Base-by-base conservation (phyloP, 2,329 filamentous ascomycete genomes). In the Beauveria sp. region DNA sequence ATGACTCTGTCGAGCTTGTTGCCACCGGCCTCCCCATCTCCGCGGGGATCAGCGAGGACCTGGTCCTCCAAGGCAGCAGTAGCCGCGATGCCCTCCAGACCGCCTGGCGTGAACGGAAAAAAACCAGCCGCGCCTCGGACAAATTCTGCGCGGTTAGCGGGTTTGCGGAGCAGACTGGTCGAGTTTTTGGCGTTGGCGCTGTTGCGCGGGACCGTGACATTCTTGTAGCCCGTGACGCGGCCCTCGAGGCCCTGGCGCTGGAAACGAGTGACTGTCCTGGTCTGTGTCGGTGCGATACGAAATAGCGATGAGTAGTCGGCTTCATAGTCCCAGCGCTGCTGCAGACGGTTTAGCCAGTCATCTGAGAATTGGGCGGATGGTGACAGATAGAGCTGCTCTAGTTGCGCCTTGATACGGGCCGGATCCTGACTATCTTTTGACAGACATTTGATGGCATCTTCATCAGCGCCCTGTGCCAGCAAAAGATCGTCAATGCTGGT, bases 121-220 rank as follows among this genome's bases (percentile, higher is more conserved):
- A 96, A 97, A 0, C 93, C 93, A 8, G 93, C 91, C 42, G 90
- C 93, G 16, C 95, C 95, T 64, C 93, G 84, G 14, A 98, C 93
- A 73, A 98, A 96, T 55, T 98, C 93, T 34, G 90, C 91, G 64
- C 90, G 85, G 62, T 86, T 87, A 16, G 91, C 93, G 3, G 93
- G 93, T 70, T 96, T 96, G 51, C 95, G 85, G 18, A 90, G 78
- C 46, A 97, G 80, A 5, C 92, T 96, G 0, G 93, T 98, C 3
- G 92, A 97, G 70, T 96, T 96, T 76, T 97, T 99, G 53, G 92
- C 93, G 18, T 90, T 97, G 18, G 90, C 91, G 68, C 89, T 96
- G 69, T 87, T 90, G 40, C 91, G 91, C 5, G 93, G 91, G 9
- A 98, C 86, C 1, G 95, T 97, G 56, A 98, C 90, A 72, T 97